A percentile compares a stretch with the other conserved stretches of the same genome.
phyloP scores from a whole-genome alignment of 106 monocot species.

The Acorus calamus region DNA sequence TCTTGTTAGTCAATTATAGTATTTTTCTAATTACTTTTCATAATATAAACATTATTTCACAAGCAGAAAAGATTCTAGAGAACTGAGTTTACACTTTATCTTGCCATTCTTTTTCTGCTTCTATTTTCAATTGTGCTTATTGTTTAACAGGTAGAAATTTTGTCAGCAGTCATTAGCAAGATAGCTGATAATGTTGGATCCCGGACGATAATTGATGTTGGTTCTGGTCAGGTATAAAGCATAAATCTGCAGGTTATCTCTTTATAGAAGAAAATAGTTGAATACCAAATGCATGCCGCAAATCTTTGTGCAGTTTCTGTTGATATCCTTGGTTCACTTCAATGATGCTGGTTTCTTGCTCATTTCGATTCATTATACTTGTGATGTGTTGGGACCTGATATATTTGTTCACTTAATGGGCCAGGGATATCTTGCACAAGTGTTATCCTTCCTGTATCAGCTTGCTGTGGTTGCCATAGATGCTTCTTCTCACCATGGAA shows the following conservation, averaged over 20 bases:
- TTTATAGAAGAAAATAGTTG: neutral
- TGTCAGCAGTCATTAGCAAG: conserved; percentile 42
- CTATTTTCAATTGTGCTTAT: neutral
- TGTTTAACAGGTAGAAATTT: conserved; percentile 55
- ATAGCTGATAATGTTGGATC: conserved; percentile 47
- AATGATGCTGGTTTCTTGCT: neutral
- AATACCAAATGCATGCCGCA: neutral
- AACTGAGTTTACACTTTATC: too few relatives aligned
- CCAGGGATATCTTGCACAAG: conserved; percentile 98
- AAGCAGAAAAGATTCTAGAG: too few relatives aligned
- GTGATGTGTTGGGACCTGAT: neutral
- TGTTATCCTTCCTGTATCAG: conserved; percentile 69
- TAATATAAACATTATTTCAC: too few relatives aligned
- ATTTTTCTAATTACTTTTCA: neutral
- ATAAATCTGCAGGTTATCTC: neutral
- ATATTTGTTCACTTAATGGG: conserved; percentile 3
- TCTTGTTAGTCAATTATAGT: neutral
- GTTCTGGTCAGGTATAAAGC: conserved; percentile 77
- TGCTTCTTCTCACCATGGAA: conserved; percentile 92
- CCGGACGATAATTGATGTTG: conserved; percentile 80
- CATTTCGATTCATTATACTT: neutral
- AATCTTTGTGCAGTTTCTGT: neutral
- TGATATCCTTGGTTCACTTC: neutral
- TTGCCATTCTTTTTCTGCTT: neutral
- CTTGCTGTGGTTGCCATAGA: conserved; percentile 83